A percentile compares a stretch with the other conserved stretches of the same genome.
Conservation (phyloP, 495 filamentous ascomycete genomes). For the Hypomontagnella submonticulosa region DNA sequence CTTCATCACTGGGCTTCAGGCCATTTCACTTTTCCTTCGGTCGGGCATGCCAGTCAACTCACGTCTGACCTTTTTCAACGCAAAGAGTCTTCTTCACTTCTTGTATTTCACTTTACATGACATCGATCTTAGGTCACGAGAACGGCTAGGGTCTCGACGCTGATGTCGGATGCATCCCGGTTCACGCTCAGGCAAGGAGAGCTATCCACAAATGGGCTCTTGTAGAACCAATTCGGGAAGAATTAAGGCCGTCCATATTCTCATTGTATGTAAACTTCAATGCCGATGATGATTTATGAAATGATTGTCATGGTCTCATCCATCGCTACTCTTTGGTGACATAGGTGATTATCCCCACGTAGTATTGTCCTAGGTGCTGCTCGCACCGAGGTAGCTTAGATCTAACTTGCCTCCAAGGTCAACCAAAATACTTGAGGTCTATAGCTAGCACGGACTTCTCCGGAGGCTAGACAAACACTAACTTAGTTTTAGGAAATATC, state of each 20-base stretch:
- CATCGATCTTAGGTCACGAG: slow-evolving; percentile 16
- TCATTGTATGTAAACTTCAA: slow-evolving; percentile 33
- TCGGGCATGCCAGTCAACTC: slow-evolving; percentile 24
- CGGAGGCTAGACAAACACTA: too few relatives aligned
- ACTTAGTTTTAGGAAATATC: too few relatives aligned
- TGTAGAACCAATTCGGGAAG: slow-evolving; percentile 4
- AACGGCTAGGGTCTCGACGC: neutral
- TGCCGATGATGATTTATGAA: slow-evolving; percentile 39
- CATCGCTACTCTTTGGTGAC: slow-evolving; percentile 1
- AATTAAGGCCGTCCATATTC: slow-evolving; percentile 12
- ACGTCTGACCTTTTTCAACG: slow-evolving; percentile 35
- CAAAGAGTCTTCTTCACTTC: slow-evolving; percentile 32
- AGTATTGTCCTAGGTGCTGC: neutral
- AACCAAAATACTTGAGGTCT: too few relatives aligned
- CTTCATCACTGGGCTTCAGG: slow-evolving; percentile 40
- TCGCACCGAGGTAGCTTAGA: neutral
- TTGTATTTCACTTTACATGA: slow-evolving; percentile 36
- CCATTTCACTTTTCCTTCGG: slow-evolving; percentile 34
- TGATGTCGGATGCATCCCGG: neutral
- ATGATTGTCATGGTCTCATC: neutral
- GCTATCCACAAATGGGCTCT: slow-evolving; percentile 1
- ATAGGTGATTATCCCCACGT: neutral
- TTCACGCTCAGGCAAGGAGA: neutral
- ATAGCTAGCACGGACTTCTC: too few relatives aligned
- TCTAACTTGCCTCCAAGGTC: too few relatives aligned